Evolutionary conservation across 257 asterid genomes (phyloP), one percentile per base, ranked within the genome.

Genomic region (Jasminum sambac): DNA sequence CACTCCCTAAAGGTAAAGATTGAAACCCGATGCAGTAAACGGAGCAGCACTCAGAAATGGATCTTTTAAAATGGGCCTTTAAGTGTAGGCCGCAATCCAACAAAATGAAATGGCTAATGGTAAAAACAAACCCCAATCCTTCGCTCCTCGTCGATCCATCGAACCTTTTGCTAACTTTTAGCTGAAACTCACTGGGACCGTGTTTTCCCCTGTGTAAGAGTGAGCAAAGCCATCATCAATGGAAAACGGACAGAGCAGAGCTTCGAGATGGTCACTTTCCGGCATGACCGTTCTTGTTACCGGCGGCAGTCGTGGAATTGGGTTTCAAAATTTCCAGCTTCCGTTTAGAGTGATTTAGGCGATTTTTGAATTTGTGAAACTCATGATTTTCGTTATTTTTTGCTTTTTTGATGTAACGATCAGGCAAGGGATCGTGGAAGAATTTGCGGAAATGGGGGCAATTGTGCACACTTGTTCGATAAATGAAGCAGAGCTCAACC

Each of bases 271-370:
- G 98, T 90, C 97, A 7, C 95, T 89, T 64, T 74, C 88, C 37
- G 95, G 96, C 72, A 73, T 72, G 86, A 87, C 88, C 25, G 98
- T 96, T 59, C 87, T 93, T 23, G 96, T 93, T 75, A 90, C 97
- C 76, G 98, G 98, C 21, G 97, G 98, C 79, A 90, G 97, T 38
- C 96, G 97, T 2, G 98, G 98, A 43, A 94, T 94, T 52, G 97
- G 98, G 98, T 61, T 69, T 66, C 30, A 42, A 5, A 48, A 14
- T 41, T 41, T 55, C 34, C 23, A 24, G 0, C 12, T 16, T 0
- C 70, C 5, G 37, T 6, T 17, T 10, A 1, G 42, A 17, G 24
- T 14, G 11, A 0, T 36, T 12, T 6, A 16, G 3, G 50, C 52
- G 39, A 2, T 0, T 61, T 57, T 17, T 9, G 76, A 25, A 16